Base-by-base conservation (phyloP, 345 rosid genomes). In the Psidium guajava region DNA sequence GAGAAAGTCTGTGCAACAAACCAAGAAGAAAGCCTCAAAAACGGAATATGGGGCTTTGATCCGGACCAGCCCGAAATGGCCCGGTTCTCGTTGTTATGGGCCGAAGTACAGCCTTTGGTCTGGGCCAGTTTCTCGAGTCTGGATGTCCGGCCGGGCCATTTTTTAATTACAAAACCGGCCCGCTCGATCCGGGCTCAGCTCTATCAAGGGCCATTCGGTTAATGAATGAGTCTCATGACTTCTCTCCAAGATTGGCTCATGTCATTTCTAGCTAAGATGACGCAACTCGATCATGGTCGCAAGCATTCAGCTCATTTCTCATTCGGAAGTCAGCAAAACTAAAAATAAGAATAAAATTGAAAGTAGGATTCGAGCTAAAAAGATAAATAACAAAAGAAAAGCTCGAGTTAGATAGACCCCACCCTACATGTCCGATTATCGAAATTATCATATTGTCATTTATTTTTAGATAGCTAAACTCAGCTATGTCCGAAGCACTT, bases 121-220 rank as follows among this genome's bases (percentile, higher is more conserved):
- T 64, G 40, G 74, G 74, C 74, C 40, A 14, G 0, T 28, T 61
- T 28, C 20, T 27, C 40, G 2, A 9, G 74, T 42, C 10, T 32
- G 5, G 42, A 61, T 61, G 42, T 61, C 36, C 3, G 69, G 36
- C 69, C 69, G 2, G 36, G 36, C 69, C 69, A 58, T 11, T 5
- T n/a, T 11, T 25, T n/a, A n/a, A 32, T 27, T 13, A 27, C 2
- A 0, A 61, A 32, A 61, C 40, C 8, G 18, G 4, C 36, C 36
- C 36, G 69, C 18, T 0, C 4, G 4, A n/a, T 32, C 36, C 1
- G 27, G 13, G 32, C 69, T 58, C 1, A 12, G 32, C 0, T 6
- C 69, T n/a, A 58, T 6, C 36, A 6, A 58, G 51, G 11, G 51
- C 5, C 14, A 57, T 14, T 58, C 3, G 18, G 0, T 58, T 27